Evolutionary conservation across 192 early-diverging fungal species (phyloP), one percentile per base, ranked within the genome.

Genomic region (Rhizoclosmatium globosum): DNA sequence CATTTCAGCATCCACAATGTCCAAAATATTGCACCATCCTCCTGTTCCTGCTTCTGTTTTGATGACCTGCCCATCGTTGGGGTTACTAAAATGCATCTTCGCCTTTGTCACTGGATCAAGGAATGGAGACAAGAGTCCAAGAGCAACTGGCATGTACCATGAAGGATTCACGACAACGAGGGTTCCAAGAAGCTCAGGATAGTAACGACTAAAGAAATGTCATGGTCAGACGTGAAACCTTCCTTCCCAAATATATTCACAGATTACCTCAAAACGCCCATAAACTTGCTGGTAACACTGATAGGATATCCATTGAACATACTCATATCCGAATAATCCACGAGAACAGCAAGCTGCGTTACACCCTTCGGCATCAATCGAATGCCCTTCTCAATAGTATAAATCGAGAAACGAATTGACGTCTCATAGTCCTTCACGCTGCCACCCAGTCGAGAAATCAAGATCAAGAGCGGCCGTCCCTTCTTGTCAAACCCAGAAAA

Each of bases 321-420:
- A 6, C 86, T 88, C 15, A 95, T 81, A 21, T 92, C 90, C 4
- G 91, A 88, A 78, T 94, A 94, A 62, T 98, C 96, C 58, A 96
- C 89, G 50, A 96, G 82, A 65, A 98, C 88, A 21, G 85, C 85
- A 38, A 98, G 81, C 74, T 87, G 90, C 71, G 96, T 92, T 57
- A 95, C 94, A 19, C 91, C 90, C 4, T 85, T 82, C 4, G 82
- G 82, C 43, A 94, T 93, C 90, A 96, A 92, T 67, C 62, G 71
- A 69, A 94, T 93, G 47, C 90, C 92, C 44, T 85, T 65, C 82
- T 98, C 96, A 48, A 96, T 87, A 39, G 90, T 92, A 77, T 91
- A 96, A 15, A 96, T 87, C 21, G 94, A 89, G 85, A 92, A 91
- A 46, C 91, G 88, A 53, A 98, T 87, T 84, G 95, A 94, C 64